Percentiles rank a stretch among this genome's conserved stretches.
These are phyloP conservation scores for Solanum appendiculatum DNA, from an alignment of 257 asterid genomes.

Conservation along the genomic window DNA sequence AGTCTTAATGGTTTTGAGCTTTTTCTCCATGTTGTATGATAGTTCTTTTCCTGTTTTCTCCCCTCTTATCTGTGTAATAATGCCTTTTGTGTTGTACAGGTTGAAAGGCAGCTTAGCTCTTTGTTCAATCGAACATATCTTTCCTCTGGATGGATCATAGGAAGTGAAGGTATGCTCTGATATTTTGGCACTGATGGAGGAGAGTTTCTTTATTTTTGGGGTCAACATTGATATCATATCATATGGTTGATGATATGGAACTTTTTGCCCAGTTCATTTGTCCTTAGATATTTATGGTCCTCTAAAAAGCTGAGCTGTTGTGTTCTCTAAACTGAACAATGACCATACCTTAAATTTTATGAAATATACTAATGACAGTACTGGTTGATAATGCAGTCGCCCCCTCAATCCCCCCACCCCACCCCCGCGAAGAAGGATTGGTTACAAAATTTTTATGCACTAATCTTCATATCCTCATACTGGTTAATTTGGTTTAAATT, in stretches of 20 bases:
- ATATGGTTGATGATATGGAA: not conserved
- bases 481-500: no score
- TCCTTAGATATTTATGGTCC: no score
- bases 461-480: no score
- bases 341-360: no score
- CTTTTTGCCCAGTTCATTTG: not conserved
- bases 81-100: conserved; percentile 17
- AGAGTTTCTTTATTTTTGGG: not conserved
- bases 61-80: not conserved
- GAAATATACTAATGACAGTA: not conserved
- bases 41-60: not conserved
- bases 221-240: not conserved
- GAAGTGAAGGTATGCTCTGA: conserved; percentile 30
- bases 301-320: no score
- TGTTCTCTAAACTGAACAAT: no score
- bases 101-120: conserved; percentile 47
- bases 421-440: no score
- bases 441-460: no score
- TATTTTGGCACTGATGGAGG: not conserved
- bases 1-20: not conserved
- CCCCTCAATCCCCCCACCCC: not conserved
- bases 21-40: not conserved
- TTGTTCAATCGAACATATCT: conserved; percentile 26
- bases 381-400: not conserved
- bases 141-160: conserved; percentile 26